Base-by-base conservation (phyloP, 805 yeast species). In the Scheffersomyces stipitis region DNA sequence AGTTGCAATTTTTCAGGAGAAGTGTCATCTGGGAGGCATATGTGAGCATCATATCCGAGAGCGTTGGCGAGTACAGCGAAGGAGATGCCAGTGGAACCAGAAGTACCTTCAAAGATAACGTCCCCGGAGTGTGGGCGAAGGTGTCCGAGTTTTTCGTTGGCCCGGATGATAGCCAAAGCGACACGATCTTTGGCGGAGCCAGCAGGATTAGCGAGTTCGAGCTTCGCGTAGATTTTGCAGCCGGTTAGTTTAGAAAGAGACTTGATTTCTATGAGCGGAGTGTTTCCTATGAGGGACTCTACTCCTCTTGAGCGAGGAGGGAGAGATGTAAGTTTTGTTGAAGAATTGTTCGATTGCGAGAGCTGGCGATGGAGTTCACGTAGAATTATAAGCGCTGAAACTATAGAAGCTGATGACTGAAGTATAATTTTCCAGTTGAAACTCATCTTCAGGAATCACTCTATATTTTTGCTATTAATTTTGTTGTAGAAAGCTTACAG, bases 101-200 rank as follows among this genome's bases (percentile, higher is more conserved):
- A 83, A 0, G 99, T 93, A 5, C 99, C 99, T 64, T 91, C 99
- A 58, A 81, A 89, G 1, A 91, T 83, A 10, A 80, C 69, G 51
- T 87, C 93, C 1, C 86, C 88, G 27, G 59, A 62, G 29, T 76
- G 58, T 0, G 86, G 85, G 4, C 65, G 56, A 27, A 90, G 58
- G 4, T 66, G 53, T 0, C 93, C 93, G 31, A 51, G 33, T 4
- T 48, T 37, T 54, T 87, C 96, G 38, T 84, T 85, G 15, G 78
- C 77, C 38, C 77, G 67, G 13, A 91, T 83, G 30, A 91, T 83
- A 3, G 93, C 87, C 15, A 86, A 64, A 0, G 98, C 98, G 14
- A 93, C 96, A 30, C 99, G 69, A 56, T 91, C 99, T 49, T 91
- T 91, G 4, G 98, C 96, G 34, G 95, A 84, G 0, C 98, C 98